Conservation (phyloP, 2,329 filamentous ascomycete genomes). For the Pyricularia grisea region DNA sequence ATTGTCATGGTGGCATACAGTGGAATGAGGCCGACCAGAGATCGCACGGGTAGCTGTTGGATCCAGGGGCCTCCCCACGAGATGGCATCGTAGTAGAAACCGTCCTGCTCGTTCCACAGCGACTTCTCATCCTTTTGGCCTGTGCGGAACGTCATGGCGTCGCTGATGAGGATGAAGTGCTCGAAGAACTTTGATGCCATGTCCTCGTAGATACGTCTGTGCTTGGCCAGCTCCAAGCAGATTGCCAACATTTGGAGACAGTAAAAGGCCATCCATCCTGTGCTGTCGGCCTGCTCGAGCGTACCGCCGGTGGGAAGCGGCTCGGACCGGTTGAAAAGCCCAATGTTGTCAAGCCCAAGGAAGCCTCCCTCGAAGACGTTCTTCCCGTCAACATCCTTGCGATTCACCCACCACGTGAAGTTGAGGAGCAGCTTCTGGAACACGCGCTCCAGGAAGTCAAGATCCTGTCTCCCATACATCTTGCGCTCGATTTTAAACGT, state of each 20-base stretch:
- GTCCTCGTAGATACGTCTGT: conserved; percentile 90
- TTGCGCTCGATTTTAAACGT: conserved; percentile 98
- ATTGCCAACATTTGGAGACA: conserved; percentile 96
- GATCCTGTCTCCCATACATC: conserved; percentile 86
- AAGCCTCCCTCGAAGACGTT: conserved; percentile 97
- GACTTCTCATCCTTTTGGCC: conserved; percentile 66
- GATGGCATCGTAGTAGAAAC: conserved; percentile 98
- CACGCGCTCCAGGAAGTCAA: conserved; percentile 91
- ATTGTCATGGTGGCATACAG: conserved; percentile 87
- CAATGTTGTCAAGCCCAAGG: conserved; percentile 92
- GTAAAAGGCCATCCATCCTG: conserved; percentile 98
- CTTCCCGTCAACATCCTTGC: conserved; percentile 89
- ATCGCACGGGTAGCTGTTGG: conserved; percentile 85
- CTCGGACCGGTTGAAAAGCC: conserved; percentile 93
- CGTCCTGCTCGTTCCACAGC: conserved; percentile 92
- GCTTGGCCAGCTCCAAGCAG: conserved; percentile 86
- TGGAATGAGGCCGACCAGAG: conserved; percentile 86
- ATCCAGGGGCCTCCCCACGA: conserved; percentile 92
- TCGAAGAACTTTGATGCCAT: conserved; percentile 98
- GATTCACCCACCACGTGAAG: conserved; percentile 99
- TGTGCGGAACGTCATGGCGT: conserved; percentile 84
- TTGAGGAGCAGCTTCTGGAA: conserved; percentile 95
- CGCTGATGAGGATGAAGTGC: conserved; percentile 95
- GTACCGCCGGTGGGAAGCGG: conserved; percentile 88
- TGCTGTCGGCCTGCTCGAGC: conserved; percentile 93